Evolutionary conservation across 805 yeast genomes (phyloP), one percentile per base, ranked within the genome.

Genomic region (Tetrapisispora taiwanensis): DNA sequence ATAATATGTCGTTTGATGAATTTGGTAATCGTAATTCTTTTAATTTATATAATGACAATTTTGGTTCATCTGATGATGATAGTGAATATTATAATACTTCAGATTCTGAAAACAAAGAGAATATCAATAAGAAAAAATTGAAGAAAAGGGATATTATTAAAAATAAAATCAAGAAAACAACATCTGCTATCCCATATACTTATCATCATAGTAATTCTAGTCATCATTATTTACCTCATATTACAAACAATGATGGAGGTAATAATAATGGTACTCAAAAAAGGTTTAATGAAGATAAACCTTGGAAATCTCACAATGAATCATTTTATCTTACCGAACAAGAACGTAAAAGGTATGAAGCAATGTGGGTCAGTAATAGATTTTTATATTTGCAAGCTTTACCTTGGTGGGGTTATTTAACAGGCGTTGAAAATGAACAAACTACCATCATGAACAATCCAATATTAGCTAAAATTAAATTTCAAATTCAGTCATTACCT

Each of bases 321-420:
- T 69, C 79, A 6, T 58, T 69, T 50, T 60, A 67, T 34, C 65
- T 71, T n/a, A 70, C 75, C 1, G 79, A 75, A 37, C 73, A 69
- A 36, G 97, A 92, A 59, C 72, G 85, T 47, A 88, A 88, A 58
- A 66, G 97, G 32, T 92, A 90, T 62, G 97, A 89, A 62, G 94
- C 95, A 22, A 75, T 92, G 14, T 92, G 95, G 95, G 95, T 83
- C 0, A 79, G 95, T 30, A 92, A 92, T 58, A 78, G 76, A 49
- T 95, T 92, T 2, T 56, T 67, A 3, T 81, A 81, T 53, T 60
- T 81, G 51, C 69, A 69, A 31, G 39, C 60, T 19, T 50, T 63
- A 12, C 58, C 59, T 14, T 61, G 66, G 64, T 61, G 63, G 62
- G 53, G 51, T 5, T 41, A 50, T 13, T 44, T 51, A 3, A 41